A percentile compares a stretch with the other conserved stretches of the same genome.
phyloP scores from a whole-genome alignment of 2,329 filamentous ascomycete genomes.

The Fusarium stilboides region DNA sequence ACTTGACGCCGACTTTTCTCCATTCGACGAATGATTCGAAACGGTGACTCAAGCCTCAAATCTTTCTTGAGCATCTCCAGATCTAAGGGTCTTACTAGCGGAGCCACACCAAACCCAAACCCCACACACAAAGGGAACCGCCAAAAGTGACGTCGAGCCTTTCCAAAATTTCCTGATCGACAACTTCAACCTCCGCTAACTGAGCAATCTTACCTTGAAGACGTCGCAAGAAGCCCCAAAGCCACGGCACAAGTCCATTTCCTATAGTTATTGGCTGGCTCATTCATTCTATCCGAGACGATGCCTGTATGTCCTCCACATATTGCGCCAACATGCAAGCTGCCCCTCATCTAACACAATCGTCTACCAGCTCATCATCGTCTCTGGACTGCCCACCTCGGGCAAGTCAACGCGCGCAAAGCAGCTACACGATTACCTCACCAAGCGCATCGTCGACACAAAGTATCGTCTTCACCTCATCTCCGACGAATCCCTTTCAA shows the following conservation, averaged over 20 bases:
- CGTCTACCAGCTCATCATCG: conserved; percentile 71
- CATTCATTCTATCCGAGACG: conserved; percentile 1
- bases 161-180: conserved; percentile 31
- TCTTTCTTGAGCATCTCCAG: not conserved
- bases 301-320: conserved; percentile 46
- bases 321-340: conserved; percentile 1
- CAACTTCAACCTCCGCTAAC: conserved; percentile 20
- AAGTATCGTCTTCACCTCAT: conserved; percentile 80
- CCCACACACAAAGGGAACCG: conserved; percentile 17
- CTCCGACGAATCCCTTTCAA: conserved; percentile 79
- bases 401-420: conserved; percentile 77
- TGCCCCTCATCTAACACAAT: conserved; percentile 26
- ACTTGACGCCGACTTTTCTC: not conserved
- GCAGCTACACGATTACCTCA: conserved; percentile 77
- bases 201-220: not conserved
- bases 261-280: not conserved
- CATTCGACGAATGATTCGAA: not conserved
- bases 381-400: conserved; percentile 77
- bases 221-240: conserved; percentile 4
- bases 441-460: conserved; percentile 66
- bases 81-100: conserved; percentile 14
- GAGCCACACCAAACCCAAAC: conserved; percentile 1
- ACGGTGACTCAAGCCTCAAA: not conserved
- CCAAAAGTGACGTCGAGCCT: conserved; percentile 37
- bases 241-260: not conserved